Conservation (phyloP, 495 filamentous ascomycete genomes). For the Penicillium alfredii region DNA sequence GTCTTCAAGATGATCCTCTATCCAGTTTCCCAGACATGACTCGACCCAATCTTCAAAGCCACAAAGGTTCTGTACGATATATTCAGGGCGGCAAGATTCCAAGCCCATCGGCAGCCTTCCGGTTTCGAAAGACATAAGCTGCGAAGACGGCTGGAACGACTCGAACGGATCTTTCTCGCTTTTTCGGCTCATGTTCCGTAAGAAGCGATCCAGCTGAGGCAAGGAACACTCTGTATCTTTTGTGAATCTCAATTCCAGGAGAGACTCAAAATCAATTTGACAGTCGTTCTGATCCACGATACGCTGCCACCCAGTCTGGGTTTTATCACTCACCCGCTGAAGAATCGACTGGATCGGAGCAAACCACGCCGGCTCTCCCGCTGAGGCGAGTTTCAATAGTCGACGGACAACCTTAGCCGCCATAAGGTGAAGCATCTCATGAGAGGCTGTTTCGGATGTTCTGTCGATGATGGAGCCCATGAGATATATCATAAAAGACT, state of each 20-base stretch:
- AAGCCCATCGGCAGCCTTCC: conserved; percentile 1
- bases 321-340: neutral
- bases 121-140: neutral
- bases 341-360: conserved; percentile 5
- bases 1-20: conserved; percentile 16
- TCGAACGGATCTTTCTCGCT: neutral
- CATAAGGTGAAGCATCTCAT: conserved; percentile 41
- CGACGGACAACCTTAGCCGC: conserved; percentile 45
- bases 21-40: conserved; percentile 31
- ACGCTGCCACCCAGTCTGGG: conserved; percentile 5
- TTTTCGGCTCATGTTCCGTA: conserved; percentile 1
- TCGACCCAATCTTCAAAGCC: conserved; percentile 43
- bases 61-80: conserved; percentile 9
- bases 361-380: conserved; percentile 7
- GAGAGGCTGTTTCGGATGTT: conserved; percentile 8
- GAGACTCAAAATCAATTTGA: neutral
- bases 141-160: conserved; percentile 2
- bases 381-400: conserved; percentile 35
- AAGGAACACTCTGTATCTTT: conserved; percentile 3
- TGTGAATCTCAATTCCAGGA: conserved; percentile 1
- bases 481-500: conserved; percentile 50
- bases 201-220: conserved; percentile 6
- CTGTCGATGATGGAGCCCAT: conserved; percentile 34
- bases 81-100: neutral
- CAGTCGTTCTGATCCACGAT: conserved; percentile 1